Evolutionary conservation across 345 rosid species (phyloP).

Genomic region (Populus simonii): DNA sequence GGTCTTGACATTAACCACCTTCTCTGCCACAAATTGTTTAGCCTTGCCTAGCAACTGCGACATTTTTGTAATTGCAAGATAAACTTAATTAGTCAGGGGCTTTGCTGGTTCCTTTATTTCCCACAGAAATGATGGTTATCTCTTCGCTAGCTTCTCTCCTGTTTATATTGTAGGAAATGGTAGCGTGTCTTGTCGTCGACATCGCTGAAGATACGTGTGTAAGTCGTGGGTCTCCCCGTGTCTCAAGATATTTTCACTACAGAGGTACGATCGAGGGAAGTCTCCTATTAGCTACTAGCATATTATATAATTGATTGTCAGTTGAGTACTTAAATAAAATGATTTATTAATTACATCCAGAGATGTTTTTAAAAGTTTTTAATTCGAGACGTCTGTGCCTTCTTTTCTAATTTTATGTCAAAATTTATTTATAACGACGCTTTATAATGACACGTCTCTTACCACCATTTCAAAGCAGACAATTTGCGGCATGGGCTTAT

Average conservation of each 20-base stretch:
- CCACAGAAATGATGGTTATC: not conserved
- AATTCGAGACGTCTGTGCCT: not conserved
- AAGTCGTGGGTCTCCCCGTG: not conserved
- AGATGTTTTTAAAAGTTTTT: not conserved
- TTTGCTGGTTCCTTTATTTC: not conserved
- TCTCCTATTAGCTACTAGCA: too few relatives aligned
- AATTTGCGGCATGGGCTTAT: too few relatives aligned
- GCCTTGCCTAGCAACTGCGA: constrained; percentile 40
- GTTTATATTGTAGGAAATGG: not conserved
- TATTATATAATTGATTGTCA: not conserved
- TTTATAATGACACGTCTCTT: not conserved
- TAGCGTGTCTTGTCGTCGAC: not conserved
- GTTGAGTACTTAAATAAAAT: not conserved
- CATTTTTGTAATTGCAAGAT: not conserved
- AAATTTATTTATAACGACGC: not conserved
- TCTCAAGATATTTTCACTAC: not conserved
- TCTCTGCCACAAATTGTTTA: constrained; percentile 66
- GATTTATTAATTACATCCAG: not conserved
- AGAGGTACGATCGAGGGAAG: too few relatives aligned
- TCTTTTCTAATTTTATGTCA: not conserved
- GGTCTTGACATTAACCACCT: constrained; percentile 54
- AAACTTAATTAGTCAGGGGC: not conserved
- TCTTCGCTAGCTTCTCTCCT: not conserved
- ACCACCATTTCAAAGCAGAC: too few relatives aligned
- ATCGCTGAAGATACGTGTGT: not conserved